These are phyloP conservation scores for Trichosporon sp. DNA, from an alignment of 1,284 basidiomycete species.

Conservation along the genomic window DNA sequence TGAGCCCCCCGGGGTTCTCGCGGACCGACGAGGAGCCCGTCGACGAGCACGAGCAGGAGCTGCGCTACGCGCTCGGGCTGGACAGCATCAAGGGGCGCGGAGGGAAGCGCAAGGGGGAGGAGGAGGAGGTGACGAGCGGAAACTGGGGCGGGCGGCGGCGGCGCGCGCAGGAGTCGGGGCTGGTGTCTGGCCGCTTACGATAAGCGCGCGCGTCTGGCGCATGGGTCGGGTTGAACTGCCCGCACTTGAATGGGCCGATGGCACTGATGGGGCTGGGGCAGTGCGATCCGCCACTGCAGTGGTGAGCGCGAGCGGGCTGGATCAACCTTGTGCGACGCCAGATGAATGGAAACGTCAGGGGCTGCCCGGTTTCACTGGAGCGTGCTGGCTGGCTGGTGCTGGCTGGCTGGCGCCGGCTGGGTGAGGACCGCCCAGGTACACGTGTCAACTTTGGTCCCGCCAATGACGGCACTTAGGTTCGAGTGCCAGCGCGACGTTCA, in stretches of 20 bases:
- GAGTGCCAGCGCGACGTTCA: conserved; percentile 2
- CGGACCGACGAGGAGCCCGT: conserved; percentile 19
- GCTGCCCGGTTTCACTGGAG: background rate
- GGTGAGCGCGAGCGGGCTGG: background rate
- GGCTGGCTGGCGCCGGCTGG: no score
- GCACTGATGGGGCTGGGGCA: background rate
- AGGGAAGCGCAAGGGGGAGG: conserved; percentile 28
- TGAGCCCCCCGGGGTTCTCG: conserved; percentile 38
- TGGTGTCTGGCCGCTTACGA: background rate
- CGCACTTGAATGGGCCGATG: background rate
- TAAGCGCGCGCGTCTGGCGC: background rate
- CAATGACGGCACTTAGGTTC: conserved; percentile 1
- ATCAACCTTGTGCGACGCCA: background rate
- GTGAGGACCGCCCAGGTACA: no score
- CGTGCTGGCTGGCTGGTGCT: background rate
- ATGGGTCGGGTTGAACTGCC: background rate
- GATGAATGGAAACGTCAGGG: conserved; percentile 2
- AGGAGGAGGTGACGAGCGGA: conserved; percentile 44
- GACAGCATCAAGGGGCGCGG: conserved; percentile 32
- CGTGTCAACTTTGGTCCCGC: conserved; percentile 3
- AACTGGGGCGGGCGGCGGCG: conserved; percentile 45
- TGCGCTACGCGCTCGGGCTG: conserved; percentile 40
- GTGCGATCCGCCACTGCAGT: background rate
- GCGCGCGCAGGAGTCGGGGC: conserved; percentile 22
- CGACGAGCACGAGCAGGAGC: conserved; percentile 43